Base-by-base conservation (phyloP, 78 protist genomes). In the Dictyostelium capitatum region DNA sequence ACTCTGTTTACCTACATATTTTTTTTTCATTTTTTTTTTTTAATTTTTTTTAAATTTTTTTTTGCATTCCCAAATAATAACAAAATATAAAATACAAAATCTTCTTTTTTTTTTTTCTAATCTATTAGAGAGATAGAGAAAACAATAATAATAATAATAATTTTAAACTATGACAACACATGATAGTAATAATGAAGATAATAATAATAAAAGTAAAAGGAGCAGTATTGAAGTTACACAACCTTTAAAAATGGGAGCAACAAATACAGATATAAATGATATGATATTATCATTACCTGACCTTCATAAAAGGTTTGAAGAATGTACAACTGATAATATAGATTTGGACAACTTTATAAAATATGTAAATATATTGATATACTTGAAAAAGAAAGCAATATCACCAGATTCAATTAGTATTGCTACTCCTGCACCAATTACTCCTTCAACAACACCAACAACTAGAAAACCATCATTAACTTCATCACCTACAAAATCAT, bases 291-390 rank as follows among this genome's bases (percentile, higher is more conserved):
- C 51, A 7, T 41, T 62, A 51, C 30, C 30, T 2, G 57, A 53
- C 2, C 65, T 32, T 30, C 81, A 74, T 19, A 67, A 43, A 30
- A 43, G 41, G 54, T 84, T 84, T 57, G 77, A 84, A 28, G n/a
- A 23, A 4, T 51, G 75, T 25, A 57, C 91, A 47, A 62, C 57
- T 5, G 82, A 37, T 37, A 37, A 37, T 37, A 37, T 37, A 37
- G 43, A 84, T 56, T 74, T 64, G 47, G 41, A 23, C 17, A 84
- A 84, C 19, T 59, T 84, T 25, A 23, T 84, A 10, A n/a, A 59
- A 15, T 84, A 84, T 84, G 91, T 84, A 1, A 74, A 59, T 19
- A 17, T 25, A 20, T 74, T 84, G 28, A 37, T 78, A 8, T 54
- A 41, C 6, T 59, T 84, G 25, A 84, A 57, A 25, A 72, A 74